Percentiles rank a stretch among this genome's conserved stretches.
Evolutionary conservation across 2,329 filamentous ascomycete genomes (phyloP).

Genomic region (Colletotrichum orchidophilum): DNA sequence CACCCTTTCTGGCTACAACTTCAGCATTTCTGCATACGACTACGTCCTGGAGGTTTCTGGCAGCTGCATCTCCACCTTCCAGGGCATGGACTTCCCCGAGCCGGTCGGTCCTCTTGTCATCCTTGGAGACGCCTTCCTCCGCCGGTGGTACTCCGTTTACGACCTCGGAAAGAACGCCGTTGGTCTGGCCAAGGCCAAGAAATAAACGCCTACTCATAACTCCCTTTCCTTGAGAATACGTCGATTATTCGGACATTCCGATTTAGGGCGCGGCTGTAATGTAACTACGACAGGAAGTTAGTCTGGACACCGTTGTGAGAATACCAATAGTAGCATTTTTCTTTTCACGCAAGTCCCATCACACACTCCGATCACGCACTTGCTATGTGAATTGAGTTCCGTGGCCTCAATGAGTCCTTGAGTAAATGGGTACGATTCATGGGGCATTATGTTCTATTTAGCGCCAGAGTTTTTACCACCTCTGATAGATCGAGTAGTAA

Average conservation of each 20-base stretch:
- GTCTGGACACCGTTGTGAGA: conserved; percentile 31
- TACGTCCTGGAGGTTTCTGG: conserved; percentile 97
- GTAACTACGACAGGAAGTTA: conserved; percentile 25
- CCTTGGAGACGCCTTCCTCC: conserved; percentile 86
- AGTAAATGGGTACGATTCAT: no score
- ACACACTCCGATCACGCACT: no score
- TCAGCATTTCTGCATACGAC: conserved; percentile 87
- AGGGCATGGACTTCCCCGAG: conserved; percentile 93
- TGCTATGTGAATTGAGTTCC: neutral
- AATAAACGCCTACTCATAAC: conserved; percentile 36
- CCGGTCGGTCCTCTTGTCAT: conserved; percentile 93
- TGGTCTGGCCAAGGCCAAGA: conserved; percentile 86
- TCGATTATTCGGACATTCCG: neutral
- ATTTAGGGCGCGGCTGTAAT: conserved; percentile 25
- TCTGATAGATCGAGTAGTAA: neutral
- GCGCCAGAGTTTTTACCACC: neutral
- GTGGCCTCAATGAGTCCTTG: neutral
- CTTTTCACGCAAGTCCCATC: neutral
- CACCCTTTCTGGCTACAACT: conserved; percentile 89
- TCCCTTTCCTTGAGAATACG: conserved; percentile 17
- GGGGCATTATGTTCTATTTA: neutral
- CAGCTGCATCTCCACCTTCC: conserved; percentile 96
- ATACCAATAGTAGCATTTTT: conserved; percentile 30
- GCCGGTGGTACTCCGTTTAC: conserved; percentile 95
- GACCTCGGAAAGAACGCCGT: conserved; percentile 90